Conservation (phyloP, 1,284 basidiomycete genomes). For the Fomitopsis pinicola region DNA sequence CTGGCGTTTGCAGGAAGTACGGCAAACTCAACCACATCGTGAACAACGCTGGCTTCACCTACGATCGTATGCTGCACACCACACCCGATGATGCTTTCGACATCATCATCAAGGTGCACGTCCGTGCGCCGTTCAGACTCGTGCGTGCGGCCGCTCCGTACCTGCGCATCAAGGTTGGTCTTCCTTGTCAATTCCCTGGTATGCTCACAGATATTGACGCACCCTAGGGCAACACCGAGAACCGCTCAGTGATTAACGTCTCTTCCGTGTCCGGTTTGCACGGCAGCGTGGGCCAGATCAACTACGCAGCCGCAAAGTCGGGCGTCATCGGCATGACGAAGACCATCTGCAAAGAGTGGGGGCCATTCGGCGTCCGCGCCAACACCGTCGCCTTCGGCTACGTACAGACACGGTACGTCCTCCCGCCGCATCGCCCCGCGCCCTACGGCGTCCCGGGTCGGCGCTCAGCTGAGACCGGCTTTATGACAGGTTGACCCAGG, state of each 20-base stretch:
- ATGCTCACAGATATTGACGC: background rate
- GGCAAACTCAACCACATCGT: slow-evolving; percentile 85
- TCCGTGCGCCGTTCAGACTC: slow-evolving; percentile 81
- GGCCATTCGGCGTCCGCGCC: slow-evolving; percentile 74
- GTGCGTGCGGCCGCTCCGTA: slow-evolving; percentile 82
- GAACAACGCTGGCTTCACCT: slow-evolving; percentile 87
- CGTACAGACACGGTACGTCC: slow-evolving; percentile 61
- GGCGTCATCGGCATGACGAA: slow-evolving; percentile 78
- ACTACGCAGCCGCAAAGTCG: slow-evolving; percentile 79
- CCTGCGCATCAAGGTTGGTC: slow-evolving; percentile 72
- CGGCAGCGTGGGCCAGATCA: slow-evolving; percentile 82
- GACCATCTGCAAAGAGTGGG: slow-evolving; percentile 88
- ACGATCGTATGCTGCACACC: slow-evolving; percentile 86
- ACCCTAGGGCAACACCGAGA: slow-evolving; percentile 42
- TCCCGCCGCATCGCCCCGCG: background rate
- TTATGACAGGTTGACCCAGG: slow-evolving; percentile 26
- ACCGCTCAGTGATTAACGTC: slow-evolving; percentile 76
- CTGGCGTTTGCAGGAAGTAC: slow-evolving; percentile 47
- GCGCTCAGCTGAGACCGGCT: background rate
- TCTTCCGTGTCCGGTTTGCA: slow-evolving; percentile 77
- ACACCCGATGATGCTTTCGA: slow-evolving; percentile 82
- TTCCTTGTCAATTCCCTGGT: background rate
- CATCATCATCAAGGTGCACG: slow-evolving; percentile 79
- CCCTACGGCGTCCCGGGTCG: background rate
- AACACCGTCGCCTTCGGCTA: slow-evolving; percentile 80